Evolutionary conservation across 2,329 filamentous ascomycete genomes (phyloP), one percentile per base, ranked within the genome.

Genomic region (Cordyceps farinosa): DNA sequence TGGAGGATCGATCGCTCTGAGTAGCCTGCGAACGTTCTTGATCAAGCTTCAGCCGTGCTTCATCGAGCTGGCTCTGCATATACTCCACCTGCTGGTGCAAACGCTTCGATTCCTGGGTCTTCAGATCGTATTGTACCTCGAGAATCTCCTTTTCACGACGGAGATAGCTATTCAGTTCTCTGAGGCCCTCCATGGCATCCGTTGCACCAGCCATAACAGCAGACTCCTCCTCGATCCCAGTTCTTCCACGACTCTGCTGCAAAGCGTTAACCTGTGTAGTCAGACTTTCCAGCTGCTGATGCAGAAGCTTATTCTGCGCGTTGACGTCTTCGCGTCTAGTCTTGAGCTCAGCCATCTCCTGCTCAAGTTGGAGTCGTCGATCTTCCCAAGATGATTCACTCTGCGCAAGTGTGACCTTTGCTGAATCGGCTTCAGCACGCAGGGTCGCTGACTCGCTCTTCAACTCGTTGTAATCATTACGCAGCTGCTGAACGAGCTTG

Each of bases 121-220:
- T 93, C 51, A 98, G 82, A 69, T 97, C 93, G 70, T 92, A 90
- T 71, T 98, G 94, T n/a, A 97, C 91, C 69, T 99, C 94, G 9
- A 97, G 84, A 67, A 99, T 98, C 73, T 98, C 95, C 80, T 98
- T 99, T 77, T 99, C 96, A 48, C 92, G 90, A 52, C 94, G 89
- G 65, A 99, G 80, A 74, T 95, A 99, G 66, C 86, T 90, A 77
- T 96, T 96, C 63, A 99, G 86, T 71, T 98, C 94, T 66, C 95
- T 90, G 10, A 97, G 84, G 60, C 90, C 91, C 67, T 92, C 90
- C 10, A 88, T 79, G 47, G 85, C 87, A 42, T 86, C 80, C 57
- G 86, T 82, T 5, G 84, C 78, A 7, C 82, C 77, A 17, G 83
- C 76, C 1, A 82, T 75, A 13, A 79, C 79, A 64, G 82, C 78